These are phyloP conservation scores for Sicyos edulis DNA, from an alignment of 306 rosid species.

Conservation along the genomic window DNA sequence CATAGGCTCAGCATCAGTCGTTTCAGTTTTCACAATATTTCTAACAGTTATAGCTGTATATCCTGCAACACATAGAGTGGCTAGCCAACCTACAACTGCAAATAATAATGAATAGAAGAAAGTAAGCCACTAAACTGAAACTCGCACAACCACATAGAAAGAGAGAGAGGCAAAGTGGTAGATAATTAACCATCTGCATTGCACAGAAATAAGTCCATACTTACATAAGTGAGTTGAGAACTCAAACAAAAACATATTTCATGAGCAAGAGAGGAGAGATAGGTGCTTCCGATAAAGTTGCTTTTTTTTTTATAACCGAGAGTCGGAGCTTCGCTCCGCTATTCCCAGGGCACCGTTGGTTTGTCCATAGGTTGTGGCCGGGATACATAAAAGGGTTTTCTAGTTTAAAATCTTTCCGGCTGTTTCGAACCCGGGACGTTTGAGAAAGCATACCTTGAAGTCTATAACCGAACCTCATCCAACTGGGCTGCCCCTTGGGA, in stretches of 20 bases:
- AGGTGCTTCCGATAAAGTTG: not conserved
- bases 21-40: slow-evolving; percentile 71
- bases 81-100: slow-evolving; percentile 94
- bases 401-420: too few relatives aligned
- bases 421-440: too few relatives aligned
- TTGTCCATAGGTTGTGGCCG: too few relatives aligned
- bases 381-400: too few relatives aligned
- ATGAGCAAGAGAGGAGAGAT: not conserved
- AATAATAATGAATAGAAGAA: slow-evolving; percentile 20
- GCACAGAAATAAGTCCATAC: not conserved
- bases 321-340: too few relatives aligned
- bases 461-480: too few relatives aligned
- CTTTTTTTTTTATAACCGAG: too few relatives aligned
- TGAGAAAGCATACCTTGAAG: too few relatives aligned
- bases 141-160: not conserved
- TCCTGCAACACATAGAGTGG: slow-evolving; percentile 83
- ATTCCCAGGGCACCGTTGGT: too few relatives aligned
- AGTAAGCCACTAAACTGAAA: slow-evolving; percentile 9
- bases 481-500: too few relatives aligned
- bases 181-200: not conserved
- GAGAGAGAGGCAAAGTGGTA: not conserved
- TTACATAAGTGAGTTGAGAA: not conserved
- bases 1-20: slow-evolving; percentile 91
- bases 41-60: slow-evolving; percentile 74
- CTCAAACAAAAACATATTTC: not conserved